Evolutionary conservation across 2,329 filamentous ascomycete genomes (phyloP).

Genomic region (Endothia cerciana): DNA sequence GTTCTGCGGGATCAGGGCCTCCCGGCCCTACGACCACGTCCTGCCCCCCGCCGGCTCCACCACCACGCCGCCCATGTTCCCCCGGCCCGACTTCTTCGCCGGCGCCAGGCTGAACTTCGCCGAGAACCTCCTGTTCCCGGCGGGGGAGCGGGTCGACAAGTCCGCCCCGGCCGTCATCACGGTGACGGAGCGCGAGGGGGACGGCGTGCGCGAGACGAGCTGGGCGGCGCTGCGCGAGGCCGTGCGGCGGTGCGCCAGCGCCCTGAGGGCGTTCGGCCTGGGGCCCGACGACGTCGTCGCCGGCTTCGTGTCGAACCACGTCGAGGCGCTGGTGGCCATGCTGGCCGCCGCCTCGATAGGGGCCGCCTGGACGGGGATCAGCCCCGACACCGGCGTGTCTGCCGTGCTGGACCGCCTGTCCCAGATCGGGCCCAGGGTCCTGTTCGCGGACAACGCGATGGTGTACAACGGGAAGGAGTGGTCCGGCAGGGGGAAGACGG

Average conservation of each 20-base stretch:
- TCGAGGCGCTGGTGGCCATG: constrained; percentile 85
- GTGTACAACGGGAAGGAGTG: constrained; percentile 92
- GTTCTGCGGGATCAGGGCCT: constrained; percentile 75
- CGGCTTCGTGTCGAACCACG: constrained; percentile 87
- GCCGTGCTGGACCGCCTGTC: constrained; percentile 85
- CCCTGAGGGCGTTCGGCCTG: constrained; percentile 69
- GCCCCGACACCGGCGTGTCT: constrained; percentile 88
- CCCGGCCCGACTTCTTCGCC: constrained; percentile 83
- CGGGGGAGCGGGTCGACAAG: constrained; percentile 57
- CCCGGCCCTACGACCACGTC: constrained; percentile 64
- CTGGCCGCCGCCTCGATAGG: constrained; percentile 81
- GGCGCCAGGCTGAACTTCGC: constrained; percentile 86
- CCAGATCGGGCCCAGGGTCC: constrained; percentile 80
- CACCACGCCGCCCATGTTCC: constrained; percentile 67
- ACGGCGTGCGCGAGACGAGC: constrained; percentile 49
- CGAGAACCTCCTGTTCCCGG: constrained; percentile 88
- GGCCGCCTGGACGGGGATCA: constrained; percentile 91
- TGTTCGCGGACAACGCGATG: constrained; percentile 87
- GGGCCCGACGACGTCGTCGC: constrained; percentile 60
- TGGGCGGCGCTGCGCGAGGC: constrained; percentile 82
- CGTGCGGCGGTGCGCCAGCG: constrained; percentile 73
- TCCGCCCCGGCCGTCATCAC: constrained; percentile 74
- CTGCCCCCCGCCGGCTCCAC: constrained; percentile 32
- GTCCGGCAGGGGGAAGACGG: constrained; percentile 76
- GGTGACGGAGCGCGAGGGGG: constrained; percentile 71